Evolutionary conservation across 2,329 filamentous ascomycete genomes (phyloP), one percentile per base, ranked within the genome.

Genomic region (Botrytis cinerea): DNA sequence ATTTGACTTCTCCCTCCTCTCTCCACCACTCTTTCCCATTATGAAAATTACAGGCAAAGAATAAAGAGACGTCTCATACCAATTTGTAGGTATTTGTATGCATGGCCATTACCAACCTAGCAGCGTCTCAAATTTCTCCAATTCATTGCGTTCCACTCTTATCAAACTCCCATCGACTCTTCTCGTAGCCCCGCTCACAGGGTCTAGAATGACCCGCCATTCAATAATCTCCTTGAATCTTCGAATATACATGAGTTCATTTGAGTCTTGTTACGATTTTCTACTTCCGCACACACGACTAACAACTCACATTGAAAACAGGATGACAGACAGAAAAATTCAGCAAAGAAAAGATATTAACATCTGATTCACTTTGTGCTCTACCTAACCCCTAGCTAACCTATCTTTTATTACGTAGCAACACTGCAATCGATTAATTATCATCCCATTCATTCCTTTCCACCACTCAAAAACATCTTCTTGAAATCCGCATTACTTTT

Each of bases 401-500:
- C 4, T 12, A 12, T 16, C 25, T n/a, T n/a, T 40, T 38, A 46
- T 46, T 45, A 43, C 35, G 43, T 46, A 40, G 28, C 45, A 38
- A 43, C 20, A 7, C 25, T 38, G 28, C 46, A 51, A 67, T 54
- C 12, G 12, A 25, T 25, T 32, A 54, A 69, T 32, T 38, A 32
- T 28, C 60, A 71, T 40, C 8, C 20, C 63, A 25, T 68, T 73
- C n/a, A 73, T 74, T 77, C 48, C 54, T 69, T 77, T 43, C 73
- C 75, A n/a, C 75, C 79, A 77, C 74, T 77, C n/a, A 78, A 68
- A 75, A 81, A 80, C 78, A 81, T 78, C 43, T 86, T 85, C 80
- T 86, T 88, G 77, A 89, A 89, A 78, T 89, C 87, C 2, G 86
- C 86, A 80, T 89, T 89, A 77, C 84, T 88, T 82, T 87, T 88